phyloP scores from a whole-genome alignment of 139 green algal species.

The Picochlorum sp. region DNA sequence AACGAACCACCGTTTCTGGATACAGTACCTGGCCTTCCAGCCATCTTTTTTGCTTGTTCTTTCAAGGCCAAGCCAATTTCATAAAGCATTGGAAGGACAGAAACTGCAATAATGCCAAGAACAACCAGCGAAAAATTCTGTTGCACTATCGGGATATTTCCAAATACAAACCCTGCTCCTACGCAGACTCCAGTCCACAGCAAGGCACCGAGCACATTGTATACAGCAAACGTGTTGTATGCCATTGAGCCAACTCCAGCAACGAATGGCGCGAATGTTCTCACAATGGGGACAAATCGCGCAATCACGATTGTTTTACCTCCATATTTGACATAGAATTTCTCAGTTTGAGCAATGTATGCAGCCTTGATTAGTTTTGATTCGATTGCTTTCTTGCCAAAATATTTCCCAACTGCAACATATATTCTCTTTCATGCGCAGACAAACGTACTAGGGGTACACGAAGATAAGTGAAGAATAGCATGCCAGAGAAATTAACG shows the following conservation, averaged over 20 bases:
- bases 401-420: not conserved
- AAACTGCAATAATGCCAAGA: conserved; percentile 73
- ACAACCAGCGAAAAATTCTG: conserved; percentile 86
- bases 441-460: not conserved
- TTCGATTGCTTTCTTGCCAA: conserved; percentile 34
- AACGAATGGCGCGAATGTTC: conserved; percentile 90
- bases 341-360: conserved; percentile 69
- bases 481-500: too few relatives aligned
- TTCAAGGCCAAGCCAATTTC: conserved; percentile 44
- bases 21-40: not conserved
- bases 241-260: conserved; percentile 75
- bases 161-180: conserved; percentile 69
- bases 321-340: conserved; percentile 75
- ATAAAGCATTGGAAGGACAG: conserved; percentile 57
- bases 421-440: not conserved
- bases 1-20: not conserved
- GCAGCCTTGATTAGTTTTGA: conserved; percentile 44
- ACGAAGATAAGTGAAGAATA: too few relatives aligned
- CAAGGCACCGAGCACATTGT: conserved; percentile 75
- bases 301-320: conserved; percentile 83
- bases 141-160: conserved; percentile 79
- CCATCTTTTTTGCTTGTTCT: not conserved
- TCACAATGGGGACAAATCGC: conserved; percentile 85
- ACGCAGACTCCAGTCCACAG: conserved; percentile 73
- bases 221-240: conserved; percentile 57